phyloP scores from a whole-genome alignment of 352 stramenopile species.

The Globisporangium radiosum region DNA sequence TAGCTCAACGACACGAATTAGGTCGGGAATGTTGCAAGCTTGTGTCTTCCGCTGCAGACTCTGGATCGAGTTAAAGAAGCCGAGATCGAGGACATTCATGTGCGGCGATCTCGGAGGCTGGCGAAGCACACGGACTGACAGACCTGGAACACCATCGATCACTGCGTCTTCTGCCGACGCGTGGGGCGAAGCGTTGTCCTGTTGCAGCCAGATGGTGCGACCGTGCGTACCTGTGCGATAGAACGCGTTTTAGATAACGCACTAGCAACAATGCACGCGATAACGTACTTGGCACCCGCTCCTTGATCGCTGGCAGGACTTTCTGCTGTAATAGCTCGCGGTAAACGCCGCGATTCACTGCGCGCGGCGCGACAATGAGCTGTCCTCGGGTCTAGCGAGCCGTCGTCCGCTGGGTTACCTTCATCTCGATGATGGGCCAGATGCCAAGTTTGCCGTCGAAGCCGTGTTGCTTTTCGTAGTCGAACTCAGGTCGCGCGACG shows the following conservation, averaged over 20 bases:
- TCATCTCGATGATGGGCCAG: conserved; percentile 6
- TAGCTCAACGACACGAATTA: conserved; percentile 3
- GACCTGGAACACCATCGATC: no score
- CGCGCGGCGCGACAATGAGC: background rate
- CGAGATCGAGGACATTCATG: conserved; percentile 13
- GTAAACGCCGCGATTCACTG: background rate
- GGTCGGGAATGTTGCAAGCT: background rate
- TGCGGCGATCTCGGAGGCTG: conserved; percentile 9
- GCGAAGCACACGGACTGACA: background rate
- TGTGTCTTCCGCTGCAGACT: conserved; percentile 8
- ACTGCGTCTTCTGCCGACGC: no score
- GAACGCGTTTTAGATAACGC: background rate
- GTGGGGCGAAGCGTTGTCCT: background rate
- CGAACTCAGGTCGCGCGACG: conserved; percentile 1
- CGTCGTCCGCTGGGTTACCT: conserved; percentile 3
- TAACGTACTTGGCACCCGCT: background rate
- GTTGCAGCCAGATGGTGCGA: background rate
- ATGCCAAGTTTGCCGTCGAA: conserved; percentile 14
- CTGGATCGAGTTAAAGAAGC: conserved; percentile 11
- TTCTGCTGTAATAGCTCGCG: background rate
- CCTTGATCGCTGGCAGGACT: background rate
- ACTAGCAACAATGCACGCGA: background rate
- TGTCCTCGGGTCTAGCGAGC: background rate
- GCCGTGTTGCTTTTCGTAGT: conserved; percentile 3
- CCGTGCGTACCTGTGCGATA: background rate